Evolutionary conservation across 345 rosid species (phyloP), one percentile per base, ranked within the genome.

Genomic region (Salix exigua): DNA sequence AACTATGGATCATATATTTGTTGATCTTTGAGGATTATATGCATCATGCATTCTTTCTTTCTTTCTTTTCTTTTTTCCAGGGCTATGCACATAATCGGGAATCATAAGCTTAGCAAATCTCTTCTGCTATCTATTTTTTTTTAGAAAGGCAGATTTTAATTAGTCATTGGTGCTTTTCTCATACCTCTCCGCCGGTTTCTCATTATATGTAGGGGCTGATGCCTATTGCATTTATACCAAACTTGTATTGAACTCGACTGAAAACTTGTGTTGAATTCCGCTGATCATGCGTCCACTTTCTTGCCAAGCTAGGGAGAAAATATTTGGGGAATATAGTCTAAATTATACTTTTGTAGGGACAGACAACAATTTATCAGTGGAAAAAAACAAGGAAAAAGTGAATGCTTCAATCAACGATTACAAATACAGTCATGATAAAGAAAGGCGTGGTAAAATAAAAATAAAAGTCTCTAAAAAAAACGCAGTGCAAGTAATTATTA

Each of bases 371-470:
- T 10, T 19, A 6, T 66, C 25, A 6, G 10, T 21, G 23, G 64
- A 38, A 42, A 55, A 42, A 77, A 69, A 74, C 19, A 1, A 51
- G 63, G 35, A 14, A 48, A 66, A 75, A 14, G 46, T 8, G 38
- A 4, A 44, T 38, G 4, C 9, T 60, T 75, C 17, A 40, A 35
- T 58, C 16, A 70, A 77, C 74, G 69, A 80, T 75, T 76, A 55
- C n/a, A 21, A 44, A 64, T 42, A 46, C 25, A 60, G 28, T 68
- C 5, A 72, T 81, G 68, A 9, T 19, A 14, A 40, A 68, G 73
- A 18, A 44, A 46, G 42, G 62, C 61, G 72, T 51, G 40, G 64
- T 66, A 23, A 63, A 42, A 23, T 11, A 63, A 71, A 33, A 7
- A 31, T 10, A 31, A 16, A 30, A 30, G 6, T 12, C 63, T 35